Conservation (phyloP, 495 filamentous ascomycete species). For the Mycothermus thermophilus region DNA sequence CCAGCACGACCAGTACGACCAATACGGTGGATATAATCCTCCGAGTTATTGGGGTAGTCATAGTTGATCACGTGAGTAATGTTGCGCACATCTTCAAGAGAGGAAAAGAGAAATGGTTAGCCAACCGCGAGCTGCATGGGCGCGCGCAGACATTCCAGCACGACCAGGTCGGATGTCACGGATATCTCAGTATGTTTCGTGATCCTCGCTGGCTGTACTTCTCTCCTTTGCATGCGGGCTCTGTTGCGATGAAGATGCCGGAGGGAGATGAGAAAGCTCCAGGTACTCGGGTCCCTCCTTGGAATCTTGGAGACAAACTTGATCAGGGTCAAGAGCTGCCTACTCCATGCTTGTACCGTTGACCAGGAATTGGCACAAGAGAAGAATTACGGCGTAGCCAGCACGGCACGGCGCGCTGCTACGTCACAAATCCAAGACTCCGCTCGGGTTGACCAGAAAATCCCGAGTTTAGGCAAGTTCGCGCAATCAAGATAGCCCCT, state of each 20-base stretch:
- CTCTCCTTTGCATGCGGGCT: constrained; percentile 44
- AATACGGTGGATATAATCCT: constrained; percentile 99
- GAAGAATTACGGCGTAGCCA: constrained; percentile 58
- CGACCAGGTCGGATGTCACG: constrained; percentile 26
- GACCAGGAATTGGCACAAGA: constrained; percentile 45
- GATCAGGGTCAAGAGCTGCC: constrained; percentile 55
- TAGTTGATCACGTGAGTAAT: constrained; percentile 99
- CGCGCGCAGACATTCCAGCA: constrained; percentile 44
- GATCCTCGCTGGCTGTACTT: constrained; percentile 46
- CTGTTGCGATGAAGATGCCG: constrained; percentile 42
- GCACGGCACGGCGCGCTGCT: constrained; percentile 51
- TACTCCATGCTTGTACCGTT: constrained; percentile 59
- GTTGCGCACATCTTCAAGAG: constrained; percentile 98
- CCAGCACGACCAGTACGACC: constrained; percentile 94
- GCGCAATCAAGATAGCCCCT: constrained; percentile 61
- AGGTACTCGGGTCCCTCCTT: constrained; percentile 45
- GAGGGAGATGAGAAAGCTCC: constrained; percentile 45
- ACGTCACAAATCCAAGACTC: constrained; percentile 75
- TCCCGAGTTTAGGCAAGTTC: constrained; percentile 73
- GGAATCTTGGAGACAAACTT: constrained; percentile 43
- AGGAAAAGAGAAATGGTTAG: constrained; percentile 59
- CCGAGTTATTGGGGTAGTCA: constrained; percentile 99
- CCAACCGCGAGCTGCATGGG: constrained; percentile 38
- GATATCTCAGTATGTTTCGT: constrained; percentile 47
- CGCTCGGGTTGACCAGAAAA: constrained; percentile 51